Evolutionary conservation across 2,329 filamentous ascomycete species (phyloP).

Genomic region (Dactylellina leptospora): DNA sequence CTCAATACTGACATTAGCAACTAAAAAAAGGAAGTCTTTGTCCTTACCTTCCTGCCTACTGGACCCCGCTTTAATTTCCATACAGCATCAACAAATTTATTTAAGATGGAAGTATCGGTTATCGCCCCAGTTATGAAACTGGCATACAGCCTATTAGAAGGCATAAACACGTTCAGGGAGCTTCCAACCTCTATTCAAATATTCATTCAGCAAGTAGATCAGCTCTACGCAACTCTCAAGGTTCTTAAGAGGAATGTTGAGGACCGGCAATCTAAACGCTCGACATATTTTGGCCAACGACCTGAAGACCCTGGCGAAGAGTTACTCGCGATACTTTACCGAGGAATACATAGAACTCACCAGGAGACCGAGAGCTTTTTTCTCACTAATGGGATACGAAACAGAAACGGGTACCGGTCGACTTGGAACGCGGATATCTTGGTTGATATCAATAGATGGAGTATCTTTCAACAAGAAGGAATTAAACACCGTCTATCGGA

Average conservation of each 20-base stretch:
- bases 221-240: constrained; percentile 17
- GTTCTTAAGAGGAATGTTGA: constrained; percentile 10
- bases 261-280: constrained; percentile 6
- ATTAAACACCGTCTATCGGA: constrained; percentile 7
- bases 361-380: constrained; percentile 14
- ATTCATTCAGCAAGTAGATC: constrained; percentile 14
- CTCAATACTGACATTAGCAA: not conserved
- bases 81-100: not conserved
- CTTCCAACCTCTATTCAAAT: not conserved
- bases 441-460: constrained; percentile 4
- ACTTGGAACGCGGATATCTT: constrained; percentile 15
- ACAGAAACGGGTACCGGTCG: constrained; percentile 4
- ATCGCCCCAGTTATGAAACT: not conserved
- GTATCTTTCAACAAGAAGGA: constrained; percentile 10
- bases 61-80: not conserved
- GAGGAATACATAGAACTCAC: constrained; percentile 7
- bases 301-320: constrained; percentile 2
- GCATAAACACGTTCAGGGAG: constrained; percentile 2
- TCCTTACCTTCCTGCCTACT: not conserved
- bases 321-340: not conserved
- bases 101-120: constrained; percentile 6
- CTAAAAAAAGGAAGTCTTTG: not conserved
- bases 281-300: not conserved
- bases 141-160: not conserved
- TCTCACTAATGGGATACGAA: not conserved